phyloP scores from a whole-genome alignment of 2,329 filamentous ascomycete species.

The Botryotinia convoluta region DNA sequence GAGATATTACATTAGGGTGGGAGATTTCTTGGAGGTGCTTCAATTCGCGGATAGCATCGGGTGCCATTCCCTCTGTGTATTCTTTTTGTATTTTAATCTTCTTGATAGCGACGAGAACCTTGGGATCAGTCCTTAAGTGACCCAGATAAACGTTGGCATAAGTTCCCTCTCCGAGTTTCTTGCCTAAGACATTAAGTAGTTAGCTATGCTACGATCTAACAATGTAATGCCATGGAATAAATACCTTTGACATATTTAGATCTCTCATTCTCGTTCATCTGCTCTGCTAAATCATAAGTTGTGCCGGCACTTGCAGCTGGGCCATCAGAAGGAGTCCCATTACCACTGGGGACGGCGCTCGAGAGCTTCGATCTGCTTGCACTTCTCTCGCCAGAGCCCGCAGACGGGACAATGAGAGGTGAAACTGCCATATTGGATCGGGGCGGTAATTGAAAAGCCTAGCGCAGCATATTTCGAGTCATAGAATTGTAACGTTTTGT shows the following conservation, averaged over 20 bases:
- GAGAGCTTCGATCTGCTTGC: constrained; percentile 22
- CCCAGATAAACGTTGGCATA: constrained; percentile 95
- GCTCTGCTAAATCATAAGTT: constrained; percentile 66
- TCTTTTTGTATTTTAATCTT: constrained; percentile 87
- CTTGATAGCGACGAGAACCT: constrained; percentile 81
- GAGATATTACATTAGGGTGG: constrained; percentile 92
- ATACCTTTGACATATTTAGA: constrained; percentile 84
- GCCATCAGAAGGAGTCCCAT: constrained; percentile 25
- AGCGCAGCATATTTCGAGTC: constrained; percentile 3
- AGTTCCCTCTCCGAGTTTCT: constrained; percentile 92
- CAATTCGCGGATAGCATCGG: constrained; percentile 93
- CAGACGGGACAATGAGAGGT: constrained; percentile 23
- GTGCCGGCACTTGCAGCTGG: constrained; percentile 23
- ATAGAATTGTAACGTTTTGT: background rate
- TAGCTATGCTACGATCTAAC: background rate
- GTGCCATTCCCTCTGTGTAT: constrained; percentile 86
- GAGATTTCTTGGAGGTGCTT: constrained; percentile 91
- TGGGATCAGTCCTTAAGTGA: constrained; percentile 70
- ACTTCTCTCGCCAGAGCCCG: constrained; percentile 14
- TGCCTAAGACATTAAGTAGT: constrained; percentile 51
- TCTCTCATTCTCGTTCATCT: constrained; percentile 78
- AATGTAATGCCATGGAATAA: constrained; percentile 19
- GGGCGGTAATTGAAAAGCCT: background rate
- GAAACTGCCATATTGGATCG: constrained; percentile 26
- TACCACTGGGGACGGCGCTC: constrained; percentile 18